A percentile compares a stretch with the other conserved stretches of the same genome.
These are phyloP conservation scores for Lophium mytilinum DNA, from an alignment of 495 filamentous ascomycete genomes.

Conservation along the genomic window DNA sequence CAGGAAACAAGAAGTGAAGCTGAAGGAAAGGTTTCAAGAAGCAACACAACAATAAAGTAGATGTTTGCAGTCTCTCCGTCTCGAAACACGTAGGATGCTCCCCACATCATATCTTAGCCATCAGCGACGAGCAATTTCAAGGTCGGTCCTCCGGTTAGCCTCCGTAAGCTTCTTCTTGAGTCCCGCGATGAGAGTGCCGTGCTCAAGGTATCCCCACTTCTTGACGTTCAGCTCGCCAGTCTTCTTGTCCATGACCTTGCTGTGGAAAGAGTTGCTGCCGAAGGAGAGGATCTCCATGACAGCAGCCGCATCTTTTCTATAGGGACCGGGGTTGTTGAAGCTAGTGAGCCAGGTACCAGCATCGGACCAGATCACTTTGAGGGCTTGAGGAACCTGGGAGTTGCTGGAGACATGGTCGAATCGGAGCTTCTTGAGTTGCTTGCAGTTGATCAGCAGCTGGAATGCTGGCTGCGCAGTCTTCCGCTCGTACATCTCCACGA, in stretches of 20 bases:
- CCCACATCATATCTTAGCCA: too few relatives aligned
- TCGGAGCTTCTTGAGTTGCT: neutral
- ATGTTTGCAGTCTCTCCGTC: too few relatives aligned
- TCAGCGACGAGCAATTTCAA: too few relatives aligned
- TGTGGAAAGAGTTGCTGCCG: constrained; percentile 5
- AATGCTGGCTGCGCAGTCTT: constrained; percentile 3
- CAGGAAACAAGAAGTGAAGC: too few relatives aligned
- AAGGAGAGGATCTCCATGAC: constrained; percentile 4
- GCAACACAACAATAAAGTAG: too few relatives aligned
- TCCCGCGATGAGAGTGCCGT: constrained; percentile 2
- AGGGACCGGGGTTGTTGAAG: neutral
- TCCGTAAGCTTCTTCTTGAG: neutral
- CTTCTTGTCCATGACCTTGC: neutral
- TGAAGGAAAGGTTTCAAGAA: too few relatives aligned
- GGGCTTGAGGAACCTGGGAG: constrained; percentile 3
- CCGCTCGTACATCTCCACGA: constrained; percentile 1
- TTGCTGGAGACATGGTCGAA: constrained; percentile 10
- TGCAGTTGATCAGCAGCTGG: constrained; percentile 1
- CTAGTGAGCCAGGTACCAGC: constrained; percentile 1
- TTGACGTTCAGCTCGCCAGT: neutral
- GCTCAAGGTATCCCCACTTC: constrained; percentile 6
- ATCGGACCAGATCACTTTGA: constrained; percentile 14
- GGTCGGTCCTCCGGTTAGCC: too few relatives aligned
- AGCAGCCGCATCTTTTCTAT: neutral
- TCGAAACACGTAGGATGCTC: too few relatives aligned